phyloP scores from a whole-genome alignment of 441 rosid genomes.

The Capsella rubella region DNA sequence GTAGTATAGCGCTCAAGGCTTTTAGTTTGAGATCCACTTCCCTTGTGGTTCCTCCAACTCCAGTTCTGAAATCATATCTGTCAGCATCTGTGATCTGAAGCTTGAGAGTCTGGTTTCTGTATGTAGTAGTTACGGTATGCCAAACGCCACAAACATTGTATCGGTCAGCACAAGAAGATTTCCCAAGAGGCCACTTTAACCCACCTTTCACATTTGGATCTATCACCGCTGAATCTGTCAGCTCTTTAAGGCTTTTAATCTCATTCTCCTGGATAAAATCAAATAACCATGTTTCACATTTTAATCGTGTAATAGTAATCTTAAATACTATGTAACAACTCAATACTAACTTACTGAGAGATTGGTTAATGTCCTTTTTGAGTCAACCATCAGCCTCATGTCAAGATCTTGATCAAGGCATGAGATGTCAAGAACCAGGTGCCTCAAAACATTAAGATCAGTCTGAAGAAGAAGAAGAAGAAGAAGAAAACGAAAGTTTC shows the following conservation, averaged over 20 bases:
- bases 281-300: not conserved
- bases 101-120: constrained; percentile 47
- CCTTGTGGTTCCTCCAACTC: constrained; percentile 47
- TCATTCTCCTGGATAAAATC: constrained; percentile 59
- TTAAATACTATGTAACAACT: too few species aligned
- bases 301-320: too few species aligned
- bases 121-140: constrained; percentile 51
- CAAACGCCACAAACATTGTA: constrained; percentile 55
- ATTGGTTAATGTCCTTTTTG: constrained; percentile 51
- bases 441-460: constrained; percentile 57
- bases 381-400: constrained; percentile 58
- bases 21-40: constrained; percentile 57
- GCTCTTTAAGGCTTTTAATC: constrained; percentile 47
- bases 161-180: constrained; percentile 49
- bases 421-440: constrained; percentile 56
- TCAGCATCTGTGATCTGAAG: constrained; percentile 61
- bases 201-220: constrained; percentile 73
- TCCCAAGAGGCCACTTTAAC: constrained; percentile 63
- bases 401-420: constrained; percentile 68
- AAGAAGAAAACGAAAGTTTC: constrained; percentile 14
- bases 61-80: constrained; percentile 54
- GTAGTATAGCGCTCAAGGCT: constrained; percentile 39
- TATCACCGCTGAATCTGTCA: constrained; percentile 58
- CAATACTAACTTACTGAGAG: not conserved
- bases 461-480: constrained; percentile 47